Evolutionary conservation across 208 protist species (phyloP).

Genomic region (Acanthamoeba triangularis): DNA sequence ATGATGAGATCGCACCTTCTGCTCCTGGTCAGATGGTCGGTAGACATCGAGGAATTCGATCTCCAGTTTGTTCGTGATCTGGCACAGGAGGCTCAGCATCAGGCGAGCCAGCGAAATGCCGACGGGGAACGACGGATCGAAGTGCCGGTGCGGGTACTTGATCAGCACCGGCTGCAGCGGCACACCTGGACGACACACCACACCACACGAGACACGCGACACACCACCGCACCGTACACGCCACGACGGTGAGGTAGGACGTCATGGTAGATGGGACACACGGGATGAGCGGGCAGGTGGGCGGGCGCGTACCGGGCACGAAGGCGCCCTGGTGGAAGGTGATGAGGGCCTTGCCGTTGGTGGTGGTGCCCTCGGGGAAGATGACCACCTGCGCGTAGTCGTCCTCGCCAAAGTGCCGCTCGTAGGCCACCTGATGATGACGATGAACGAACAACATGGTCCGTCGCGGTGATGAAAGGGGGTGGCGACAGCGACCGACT

Average conservation of each 20-base stretch:
- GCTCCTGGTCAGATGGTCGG: slow-evolving; percentile 6
- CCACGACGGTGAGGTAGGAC: neutral
- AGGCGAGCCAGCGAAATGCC: neutral
- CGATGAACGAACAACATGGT: no score
- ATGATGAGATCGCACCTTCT: no score
- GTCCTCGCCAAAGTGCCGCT: neutral
- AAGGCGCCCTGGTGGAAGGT: slow-evolving; percentile 69
- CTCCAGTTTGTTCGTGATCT: slow-evolving; percentile 6
- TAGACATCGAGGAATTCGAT: slow-evolving; percentile 45
- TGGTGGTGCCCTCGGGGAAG: slow-evolving; percentile 73
- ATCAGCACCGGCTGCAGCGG: slow-evolving; percentile 58
- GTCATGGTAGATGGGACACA: neutral
- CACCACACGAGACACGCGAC: neutral
- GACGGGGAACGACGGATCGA: slow-evolving; percentile 17
- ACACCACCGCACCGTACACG: neutral
- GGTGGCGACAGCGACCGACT: neutral
- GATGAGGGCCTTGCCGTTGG: slow-evolving; percentile 64
- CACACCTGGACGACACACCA: neutral
- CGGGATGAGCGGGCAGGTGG: neutral
- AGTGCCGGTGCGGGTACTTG: slow-evolving; percentile 53
- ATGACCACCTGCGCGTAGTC: slow-evolving; percentile 34
- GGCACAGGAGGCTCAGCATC: slow-evolving; percentile 31
- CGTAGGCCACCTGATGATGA: neutral
- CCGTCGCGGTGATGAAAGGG: no score
- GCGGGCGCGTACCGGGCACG: neutral